A percentile compares a stretch with the other conserved stretches of the same genome.
Conservation (phyloP, 2,329 filamentous ascomycete genomes). For the Talaromyces sp. region DNA sequence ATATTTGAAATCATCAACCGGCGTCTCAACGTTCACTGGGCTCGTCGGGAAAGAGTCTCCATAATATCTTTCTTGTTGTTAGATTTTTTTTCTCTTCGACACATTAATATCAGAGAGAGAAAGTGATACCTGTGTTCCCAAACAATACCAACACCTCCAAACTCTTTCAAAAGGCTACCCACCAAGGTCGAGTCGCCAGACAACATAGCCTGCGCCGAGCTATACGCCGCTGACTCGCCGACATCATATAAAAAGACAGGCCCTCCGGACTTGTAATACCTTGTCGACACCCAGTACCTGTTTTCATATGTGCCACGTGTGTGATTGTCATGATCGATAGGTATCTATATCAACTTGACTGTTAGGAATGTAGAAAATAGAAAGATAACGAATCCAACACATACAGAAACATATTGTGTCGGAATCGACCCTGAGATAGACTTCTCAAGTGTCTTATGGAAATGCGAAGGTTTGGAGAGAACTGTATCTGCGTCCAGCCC, state of each 20-base stretch:
- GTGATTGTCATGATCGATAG: constrained; percentile 26
- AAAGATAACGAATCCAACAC: neutral
- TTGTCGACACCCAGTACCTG: constrained; percentile 51
- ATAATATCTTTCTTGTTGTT: constrained; percentile 32
- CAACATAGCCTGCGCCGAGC: constrained; percentile 35
- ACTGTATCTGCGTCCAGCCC: constrained; percentile 17
- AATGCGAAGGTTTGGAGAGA: constrained; percentile 12
- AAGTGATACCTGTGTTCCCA: constrained; percentile 43
- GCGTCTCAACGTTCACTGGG: constrained; percentile 30
- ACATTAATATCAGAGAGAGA: neutral
- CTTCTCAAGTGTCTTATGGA: constrained; percentile 12
- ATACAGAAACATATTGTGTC: constrained; percentile 5
- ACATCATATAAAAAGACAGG: constrained; percentile 48
- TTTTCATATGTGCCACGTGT: constrained; percentile 50
- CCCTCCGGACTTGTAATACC: constrained; percentile 52
- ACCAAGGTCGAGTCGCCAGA: constrained; percentile 27
- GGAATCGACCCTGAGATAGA: neutral
- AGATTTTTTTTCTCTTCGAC: neutral
- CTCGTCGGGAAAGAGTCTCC: constrained; percentile 36
- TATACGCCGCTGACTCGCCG: constrained; percentile 42
- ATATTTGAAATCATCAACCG: constrained; percentile 37
- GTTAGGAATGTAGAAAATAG: neutral
- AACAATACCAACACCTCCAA: constrained; percentile 34
- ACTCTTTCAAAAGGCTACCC: constrained; percentile 27
- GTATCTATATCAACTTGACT: constrained; percentile 20